A percentile compares a stretch with the other conserved stretches of the same genome.
Conservation (phyloP, 176 grass and related monocot genomes). For the Phyllostachys edulis region DNA sequence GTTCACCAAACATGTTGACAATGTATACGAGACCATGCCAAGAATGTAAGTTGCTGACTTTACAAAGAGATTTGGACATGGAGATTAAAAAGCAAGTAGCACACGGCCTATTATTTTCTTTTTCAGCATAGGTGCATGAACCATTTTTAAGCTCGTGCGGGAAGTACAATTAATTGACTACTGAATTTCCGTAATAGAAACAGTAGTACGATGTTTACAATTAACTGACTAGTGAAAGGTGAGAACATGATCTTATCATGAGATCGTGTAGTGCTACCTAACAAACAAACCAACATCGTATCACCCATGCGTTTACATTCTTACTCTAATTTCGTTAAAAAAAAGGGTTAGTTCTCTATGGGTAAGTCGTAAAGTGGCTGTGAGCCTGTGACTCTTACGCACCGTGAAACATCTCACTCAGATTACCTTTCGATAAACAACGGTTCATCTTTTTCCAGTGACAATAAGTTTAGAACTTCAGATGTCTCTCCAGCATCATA, state of each 20-base stretch:
- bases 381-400: background rate
- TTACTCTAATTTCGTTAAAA: no score
- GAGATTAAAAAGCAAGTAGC: background rate
- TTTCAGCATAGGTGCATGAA: background rate
- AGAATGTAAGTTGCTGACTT: constrained; percentile 30
- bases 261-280: background rate
- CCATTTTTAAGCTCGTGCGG: background rate
- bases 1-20: constrained; percentile 41
- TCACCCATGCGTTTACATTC: background rate
- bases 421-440: background rate
- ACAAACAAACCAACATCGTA: background rate
- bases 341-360: background rate
- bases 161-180: background rate
- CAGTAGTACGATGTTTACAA: background rate
- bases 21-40: background rate
- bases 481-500: background rate
- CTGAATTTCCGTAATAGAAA: background rate
- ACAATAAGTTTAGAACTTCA: background rate
- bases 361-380: background rate
- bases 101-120: background rate
- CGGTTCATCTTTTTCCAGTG: background rate
- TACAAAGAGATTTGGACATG: background rate
- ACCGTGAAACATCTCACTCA: background rate
- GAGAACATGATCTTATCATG: background rate
- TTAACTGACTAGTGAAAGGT: no score